A percentile compares a stretch with the other conserved stretches of the same genome.
These are phyloP conservation scores for Rhodotorula glutinis DNA, from an alignment of 1,284 basidiomycete genomes.

Conservation along the genomic window DNA sequence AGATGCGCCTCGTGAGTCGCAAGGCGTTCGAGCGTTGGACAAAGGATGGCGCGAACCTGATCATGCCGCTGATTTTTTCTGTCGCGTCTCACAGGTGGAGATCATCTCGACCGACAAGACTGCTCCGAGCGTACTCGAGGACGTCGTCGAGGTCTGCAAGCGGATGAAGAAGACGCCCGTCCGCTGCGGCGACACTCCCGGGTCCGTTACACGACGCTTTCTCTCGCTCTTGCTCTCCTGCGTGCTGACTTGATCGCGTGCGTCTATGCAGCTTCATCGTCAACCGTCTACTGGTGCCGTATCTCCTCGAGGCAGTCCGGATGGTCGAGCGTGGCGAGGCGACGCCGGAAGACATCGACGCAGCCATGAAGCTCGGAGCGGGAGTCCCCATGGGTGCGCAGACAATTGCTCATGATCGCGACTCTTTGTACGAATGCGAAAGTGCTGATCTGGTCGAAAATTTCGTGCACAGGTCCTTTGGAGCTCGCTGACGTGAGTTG, in stretches of 20 bases:
- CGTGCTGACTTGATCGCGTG: no score
- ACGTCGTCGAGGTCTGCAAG: conserved; percentile 54
- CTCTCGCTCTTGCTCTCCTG: neutral
- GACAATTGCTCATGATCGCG: no score
- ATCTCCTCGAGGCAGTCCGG: conserved; percentile 58
- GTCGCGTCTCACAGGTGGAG: conserved; percentile 48
- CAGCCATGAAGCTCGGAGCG: conserved; percentile 60
- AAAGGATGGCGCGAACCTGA: no score
- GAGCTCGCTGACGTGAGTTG: conserved; percentile 54
- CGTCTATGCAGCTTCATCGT: conserved; percentile 52
- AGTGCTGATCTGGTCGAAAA: no score
- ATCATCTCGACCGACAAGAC: conserved; percentile 55
- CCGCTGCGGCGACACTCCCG: conserved; percentile 57
- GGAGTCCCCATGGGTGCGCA: conserved; percentile 46
- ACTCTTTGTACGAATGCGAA: no score
- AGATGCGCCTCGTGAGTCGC: conserved; percentile 55
- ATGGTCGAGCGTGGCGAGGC: conserved; percentile 60
- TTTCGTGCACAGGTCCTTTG: conserved; percentile 52
- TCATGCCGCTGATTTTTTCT: neutral
- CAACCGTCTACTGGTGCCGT: conserved; percentile 56
- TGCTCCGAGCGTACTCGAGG: conserved; percentile 52
- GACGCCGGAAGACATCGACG: conserved; percentile 57
- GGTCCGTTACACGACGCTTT: conserved; percentile 40
- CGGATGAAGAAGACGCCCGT: conserved; percentile 57
- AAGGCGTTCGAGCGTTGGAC: neutral